A percentile compares a stretch with the other conserved stretches of the same genome.
phyloP scores from a whole-genome alignment of 2,329 filamentous ascomycete genomes.

The Claviceps spartinae region DNA sequence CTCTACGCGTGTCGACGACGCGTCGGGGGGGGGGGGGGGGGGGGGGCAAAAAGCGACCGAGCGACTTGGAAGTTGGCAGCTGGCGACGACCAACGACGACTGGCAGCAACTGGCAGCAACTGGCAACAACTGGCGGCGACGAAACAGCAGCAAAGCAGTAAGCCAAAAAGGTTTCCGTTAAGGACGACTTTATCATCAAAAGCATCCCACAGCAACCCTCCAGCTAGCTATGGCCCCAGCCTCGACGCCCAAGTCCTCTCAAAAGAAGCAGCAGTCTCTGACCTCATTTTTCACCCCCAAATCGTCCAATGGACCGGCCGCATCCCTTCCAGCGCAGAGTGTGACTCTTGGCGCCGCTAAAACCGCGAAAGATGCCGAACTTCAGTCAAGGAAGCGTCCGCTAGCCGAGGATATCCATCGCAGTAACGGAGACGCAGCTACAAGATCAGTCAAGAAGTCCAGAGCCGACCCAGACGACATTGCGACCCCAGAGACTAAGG shows the following conservation, averaged over 20 bases:
- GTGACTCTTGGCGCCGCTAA: slow-evolving; percentile 13
- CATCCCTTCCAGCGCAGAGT: slow-evolving; percentile 21
- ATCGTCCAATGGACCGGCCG: slow-evolving; percentile 32
- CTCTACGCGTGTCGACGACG: background rate
- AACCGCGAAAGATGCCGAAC: slow-evolving; percentile 14
- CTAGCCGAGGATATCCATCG: slow-evolving; percentile 33
- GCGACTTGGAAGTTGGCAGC: too few relatives aligned
- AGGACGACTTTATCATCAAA: too few relatives aligned
- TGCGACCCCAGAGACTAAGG: slow-evolving; percentile 15
- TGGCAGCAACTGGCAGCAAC: too few relatives aligned
- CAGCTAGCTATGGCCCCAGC: slow-evolving; percentile 16
- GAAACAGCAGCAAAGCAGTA: too few relatives aligned
- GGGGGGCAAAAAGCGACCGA: background rate
- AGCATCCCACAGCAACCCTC: background rate
- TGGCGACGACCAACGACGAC: too few relatives aligned
- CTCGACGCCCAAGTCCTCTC: slow-evolving; percentile 16
- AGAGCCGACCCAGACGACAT: slow-evolving; percentile 23
- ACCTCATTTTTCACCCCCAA: slow-evolving; percentile 73
- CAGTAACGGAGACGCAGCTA: slow-evolving; percentile 25
- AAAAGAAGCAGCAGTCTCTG: slow-evolving; percentile 66
- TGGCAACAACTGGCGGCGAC: too few relatives aligned
- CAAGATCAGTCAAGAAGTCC: slow-evolving; percentile 30
- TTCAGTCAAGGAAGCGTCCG: slow-evolving; percentile 34
- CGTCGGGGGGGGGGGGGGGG: too few relatives aligned
- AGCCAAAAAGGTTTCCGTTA: too few relatives aligned